Percentiles rank a stretch among this genome's conserved stretches.
These are phyloP conservation scores for Dentiscutata heterogama DNA, from an alignment of 371 early-diverging fungal genomes.

Conservation along the genomic window DNA sequence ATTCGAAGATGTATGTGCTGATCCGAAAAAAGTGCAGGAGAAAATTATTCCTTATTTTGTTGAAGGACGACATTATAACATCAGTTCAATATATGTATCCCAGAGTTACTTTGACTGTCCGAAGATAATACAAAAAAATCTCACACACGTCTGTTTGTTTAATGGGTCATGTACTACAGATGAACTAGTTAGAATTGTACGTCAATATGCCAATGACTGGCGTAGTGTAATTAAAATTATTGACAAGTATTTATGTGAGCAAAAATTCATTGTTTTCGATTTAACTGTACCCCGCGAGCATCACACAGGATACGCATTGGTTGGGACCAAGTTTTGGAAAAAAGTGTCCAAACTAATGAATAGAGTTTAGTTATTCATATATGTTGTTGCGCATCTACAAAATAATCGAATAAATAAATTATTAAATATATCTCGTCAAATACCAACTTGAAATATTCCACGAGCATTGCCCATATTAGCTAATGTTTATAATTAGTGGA, in stretches of 20 bases:
- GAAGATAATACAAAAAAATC: constrained; percentile 14
- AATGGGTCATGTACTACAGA: neutral
- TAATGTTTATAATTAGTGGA: no score
- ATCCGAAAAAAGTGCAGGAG: neutral
- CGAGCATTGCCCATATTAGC: no score
- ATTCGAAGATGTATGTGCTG: constrained; percentile 25
- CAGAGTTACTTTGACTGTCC: neutral
- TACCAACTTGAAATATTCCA: no score
- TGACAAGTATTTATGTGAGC: constrained; percentile 1
- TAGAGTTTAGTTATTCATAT: no score
- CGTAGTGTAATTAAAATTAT: constrained; percentile 10
- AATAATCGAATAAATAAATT: neutral
- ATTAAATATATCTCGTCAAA: no score
- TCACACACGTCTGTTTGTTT: neutral
- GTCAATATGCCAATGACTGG: constrained; percentile 23
- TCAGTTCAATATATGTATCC: neutral
- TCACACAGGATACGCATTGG: constrained; percentile 20
- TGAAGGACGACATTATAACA: neutral
- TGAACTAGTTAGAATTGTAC: neutral
- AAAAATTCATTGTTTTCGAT: neutral
- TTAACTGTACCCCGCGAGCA: constrained; percentile 8
- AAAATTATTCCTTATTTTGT: constrained; percentile 12
- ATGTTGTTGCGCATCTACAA: no score
- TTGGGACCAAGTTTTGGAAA: neutral
- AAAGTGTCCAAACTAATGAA: neutral